These are phyloP conservation scores for Dactylella cylindrospora DNA, from an alignment of 2,329 filamentous ascomycete genomes.

Conservation along the genomic window DNA sequence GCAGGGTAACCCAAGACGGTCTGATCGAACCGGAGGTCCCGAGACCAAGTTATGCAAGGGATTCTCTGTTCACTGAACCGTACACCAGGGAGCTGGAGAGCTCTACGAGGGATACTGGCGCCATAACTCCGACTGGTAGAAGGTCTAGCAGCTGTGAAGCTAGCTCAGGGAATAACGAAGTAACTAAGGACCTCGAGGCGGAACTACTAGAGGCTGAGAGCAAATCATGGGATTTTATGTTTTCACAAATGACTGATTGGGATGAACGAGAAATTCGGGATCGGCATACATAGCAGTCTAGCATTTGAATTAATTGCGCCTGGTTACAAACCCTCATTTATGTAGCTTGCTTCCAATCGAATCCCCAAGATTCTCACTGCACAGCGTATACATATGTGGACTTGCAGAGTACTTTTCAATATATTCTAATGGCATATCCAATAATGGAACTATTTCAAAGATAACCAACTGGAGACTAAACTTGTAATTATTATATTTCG, in stretches of 20 bases:
- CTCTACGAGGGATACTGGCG: neutral
- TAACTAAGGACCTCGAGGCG: neutral
- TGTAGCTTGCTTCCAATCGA: no score
- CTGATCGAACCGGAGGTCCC: neutral
- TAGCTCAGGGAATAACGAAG: no score
- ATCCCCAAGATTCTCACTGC: no score
- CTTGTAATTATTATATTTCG: no score
- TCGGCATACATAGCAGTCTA: no score
- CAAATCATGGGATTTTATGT: constrained; percentile 43
- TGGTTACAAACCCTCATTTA: no score
- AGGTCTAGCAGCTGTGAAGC: no score
- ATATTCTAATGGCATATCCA: no score
- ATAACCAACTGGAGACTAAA: neutral
- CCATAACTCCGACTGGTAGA: neutral
- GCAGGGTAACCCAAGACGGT: neutral
- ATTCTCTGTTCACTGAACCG: constrained; percentile 6
- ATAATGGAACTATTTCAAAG: neutral
- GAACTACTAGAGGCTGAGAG: constrained; percentile 29
- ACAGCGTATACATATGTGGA: no score
- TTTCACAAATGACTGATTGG: constrained; percentile 31
- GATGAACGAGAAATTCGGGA: neutral
- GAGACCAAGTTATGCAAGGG: neutral
- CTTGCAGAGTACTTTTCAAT: no score
- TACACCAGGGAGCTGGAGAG: neutral
- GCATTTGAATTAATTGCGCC: no score